These are phyloP conservation scores for Phylloporus rhodoxanthus DNA, from an alignment of 768 basidiomycete genomes.

Conservation along the genomic window DNA sequence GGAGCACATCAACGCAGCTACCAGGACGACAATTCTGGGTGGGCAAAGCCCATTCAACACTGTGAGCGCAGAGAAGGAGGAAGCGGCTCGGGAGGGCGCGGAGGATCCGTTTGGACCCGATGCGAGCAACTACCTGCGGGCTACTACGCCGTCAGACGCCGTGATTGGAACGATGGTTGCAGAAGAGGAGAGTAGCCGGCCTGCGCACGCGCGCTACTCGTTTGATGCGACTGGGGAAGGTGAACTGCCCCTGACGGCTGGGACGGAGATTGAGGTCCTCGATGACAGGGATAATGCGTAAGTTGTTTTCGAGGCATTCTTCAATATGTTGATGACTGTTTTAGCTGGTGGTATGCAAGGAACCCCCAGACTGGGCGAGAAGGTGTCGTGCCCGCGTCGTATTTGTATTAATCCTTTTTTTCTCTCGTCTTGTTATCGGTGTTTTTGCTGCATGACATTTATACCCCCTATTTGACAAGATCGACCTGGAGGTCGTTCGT, in stretches of 20 bases:
- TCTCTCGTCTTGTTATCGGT: conserved; percentile 26
- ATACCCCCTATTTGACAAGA: conserved; percentile 38
- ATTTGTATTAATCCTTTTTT: conserved; percentile 61
- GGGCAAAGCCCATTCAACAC: conserved; percentile 34
- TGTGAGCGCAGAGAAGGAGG: conserved; percentile 51
- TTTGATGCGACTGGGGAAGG: conserved; percentile 78
- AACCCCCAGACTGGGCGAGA: conserved; percentile 74
- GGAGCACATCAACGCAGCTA: conserved; percentile 88
- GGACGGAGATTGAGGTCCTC: conserved; percentile 67
- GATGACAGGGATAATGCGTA: conserved; percentile 79
- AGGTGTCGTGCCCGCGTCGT: conserved; percentile 88
- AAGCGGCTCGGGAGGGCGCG: conserved; percentile 32
- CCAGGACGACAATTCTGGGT: conserved; percentile 75
- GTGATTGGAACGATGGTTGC: conserved; percentile 52
- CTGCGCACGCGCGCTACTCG: conserved; percentile 76
- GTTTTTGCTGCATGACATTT: conserved; percentile 26
- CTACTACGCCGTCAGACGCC: conserved; percentile 77
- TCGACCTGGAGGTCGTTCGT: conserved; percentile 35
- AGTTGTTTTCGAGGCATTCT: conserved; percentile 24
- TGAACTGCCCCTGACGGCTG: conserved; percentile 63
- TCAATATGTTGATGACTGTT: conserved; percentile 9
- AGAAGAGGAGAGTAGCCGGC: conserved; percentile 62
- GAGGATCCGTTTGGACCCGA: conserved; percentile 64
- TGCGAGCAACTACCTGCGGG: conserved; percentile 69
- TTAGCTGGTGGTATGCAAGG: conserved; percentile 92